Percentiles rank a stretch among this genome's conserved stretches.
Conservation (phyloP, 306 rosid species). For the Sicyos edulis region DNA sequence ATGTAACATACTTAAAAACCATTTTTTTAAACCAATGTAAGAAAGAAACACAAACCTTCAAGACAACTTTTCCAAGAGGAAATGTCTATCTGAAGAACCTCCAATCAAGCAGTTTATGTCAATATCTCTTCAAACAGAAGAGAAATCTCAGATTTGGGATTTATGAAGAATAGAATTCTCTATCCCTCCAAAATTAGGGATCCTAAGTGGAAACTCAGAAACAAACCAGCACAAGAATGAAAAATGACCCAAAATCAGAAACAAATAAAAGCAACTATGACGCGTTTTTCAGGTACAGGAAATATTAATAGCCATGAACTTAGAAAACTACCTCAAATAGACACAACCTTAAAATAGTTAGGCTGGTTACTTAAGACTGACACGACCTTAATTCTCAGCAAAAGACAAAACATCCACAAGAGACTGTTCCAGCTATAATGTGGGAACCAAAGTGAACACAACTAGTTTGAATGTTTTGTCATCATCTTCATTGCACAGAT, state of each 20-base stretch:
- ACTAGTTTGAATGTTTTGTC: constrained; percentile 24
- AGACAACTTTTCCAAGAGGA: not conserved
- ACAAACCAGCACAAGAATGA: too few species aligned
- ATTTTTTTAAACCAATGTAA: not conserved
- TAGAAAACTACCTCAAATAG: constrained; percentile 20
- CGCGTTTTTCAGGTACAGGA: constrained; percentile 22
- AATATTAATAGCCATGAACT: not conserved
- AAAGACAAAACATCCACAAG: constrained; percentile 16
- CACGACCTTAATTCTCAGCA: constrained; percentile 16
- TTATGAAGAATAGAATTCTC: not conserved
- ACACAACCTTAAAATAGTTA: constrained; percentile 19
- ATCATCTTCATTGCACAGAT: not conserved
- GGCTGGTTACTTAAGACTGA: constrained; percentile 30
- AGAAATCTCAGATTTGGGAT: constrained; percentile 2
- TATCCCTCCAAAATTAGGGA: not conserved
- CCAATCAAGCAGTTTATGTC: not conserved
- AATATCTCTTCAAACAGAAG: not conserved
- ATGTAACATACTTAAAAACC: not conserved
- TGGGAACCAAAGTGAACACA: constrained; percentile 17
- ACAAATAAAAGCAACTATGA: constrained; percentile 12
- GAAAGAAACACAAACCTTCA: constrained; percentile 8
- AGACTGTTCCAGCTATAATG: constrained; percentile 10
- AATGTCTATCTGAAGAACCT: not conserved
- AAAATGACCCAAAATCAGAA: too few species aligned
- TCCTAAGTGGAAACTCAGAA: constrained; percentile 6